Base-by-base conservation (phyloP, 768 basidiomycete species). In the Clavulina sp. region DNA sequence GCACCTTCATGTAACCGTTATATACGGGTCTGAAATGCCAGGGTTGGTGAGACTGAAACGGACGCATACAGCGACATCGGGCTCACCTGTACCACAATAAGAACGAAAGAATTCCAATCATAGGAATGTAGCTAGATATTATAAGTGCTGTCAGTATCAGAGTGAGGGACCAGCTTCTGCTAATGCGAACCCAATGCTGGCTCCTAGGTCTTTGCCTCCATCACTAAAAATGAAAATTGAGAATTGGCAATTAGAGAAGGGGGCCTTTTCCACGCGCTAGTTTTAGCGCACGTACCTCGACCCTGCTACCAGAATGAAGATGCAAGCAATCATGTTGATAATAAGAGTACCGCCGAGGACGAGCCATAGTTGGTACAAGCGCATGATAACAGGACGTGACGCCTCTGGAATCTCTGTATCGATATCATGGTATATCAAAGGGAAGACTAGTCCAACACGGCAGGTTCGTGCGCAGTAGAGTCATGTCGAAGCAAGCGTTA, bases 1-100 rank as follows among this genome's bases (percentile, higher is more conserved):
- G 62, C 60, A 81, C 92, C 76, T 95, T 93, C 80, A 89, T 87
- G 70, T 88, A 93, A 50, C 86, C 92, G 60, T 95, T 92, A 70
- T 97, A 97, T 62, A 92, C 85, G 16, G 93, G 92, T 60, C 88
- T 88, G 60, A 33, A 16, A 56, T 21, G 47, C 9, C 23, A 48
- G 9, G 34, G 6, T 50, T 5, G 23, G 32, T 16, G n/a, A 28
- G 43, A 9, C 1, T 26, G 16, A 26, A 46, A n/a, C n/a, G n/a
- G 43, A 46, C 1, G 24, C 43, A 46, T 46, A 26, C 13, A 38
- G 36, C 36, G 36, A 13, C 13, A 24, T 13, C 13, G 32, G 23
- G 63, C 82, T 60, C 57, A 84, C 85, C 89, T 78, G 65, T 93
- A 99, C 93, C 93, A 96, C 56, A 91, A 72, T 55, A 96, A 70